Base-by-base conservation (phyloP, 331 rosid species). In the Cucumis variabilis region DNA sequence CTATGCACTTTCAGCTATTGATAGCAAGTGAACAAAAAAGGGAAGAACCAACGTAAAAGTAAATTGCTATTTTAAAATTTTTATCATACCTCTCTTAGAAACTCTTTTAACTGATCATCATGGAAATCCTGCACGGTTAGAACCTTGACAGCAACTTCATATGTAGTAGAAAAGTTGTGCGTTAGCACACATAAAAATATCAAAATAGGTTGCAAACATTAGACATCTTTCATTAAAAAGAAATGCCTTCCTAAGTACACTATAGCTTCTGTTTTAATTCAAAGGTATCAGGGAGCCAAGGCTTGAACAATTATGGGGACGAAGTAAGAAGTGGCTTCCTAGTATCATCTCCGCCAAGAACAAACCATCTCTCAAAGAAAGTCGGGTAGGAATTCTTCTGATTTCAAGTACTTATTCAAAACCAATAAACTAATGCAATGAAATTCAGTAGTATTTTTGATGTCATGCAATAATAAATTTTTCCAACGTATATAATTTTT, bases 81-180 rank as follows among this genome's bases (percentile, higher is more conserved):
- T 27, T 60, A 88, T 82, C 89, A 9, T 60, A 94, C 99, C 99
- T 97, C 99, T 74, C 99, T 92, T 63, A 97, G 89, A 88, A 97
- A 97, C 88, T 97, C 99, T 89, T 90, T 97, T 91, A 97, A 89
- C 75, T 92, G 96, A 87, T 97, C 98, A 67, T 97, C 99, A 21
- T 88, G 88, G 90, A 97, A 96, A 90, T 97, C 98, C 89, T 97
- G 98, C 88, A 93, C 90, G 48, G 94, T 90, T 86, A 97, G 88
- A 89, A 97, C 98, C 90, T 97, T 97, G 72, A 97, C 99, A 10
- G 99, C 99, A 87, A 97, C 99, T 82, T 97, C 99, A 98, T 97
- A 92, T 87, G 88, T 80, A 85, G 78, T 67, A 33, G 10, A 71
- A 44, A 50, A 27, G 21, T 28, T 50, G 76, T 24, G 84, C 46